A percentile compares a stretch with the other conserved stretches of the same genome.
Evolutionary conservation across 768 basidiomycete species (phyloP).

Genomic region (Termitomyces sp.): DNA sequence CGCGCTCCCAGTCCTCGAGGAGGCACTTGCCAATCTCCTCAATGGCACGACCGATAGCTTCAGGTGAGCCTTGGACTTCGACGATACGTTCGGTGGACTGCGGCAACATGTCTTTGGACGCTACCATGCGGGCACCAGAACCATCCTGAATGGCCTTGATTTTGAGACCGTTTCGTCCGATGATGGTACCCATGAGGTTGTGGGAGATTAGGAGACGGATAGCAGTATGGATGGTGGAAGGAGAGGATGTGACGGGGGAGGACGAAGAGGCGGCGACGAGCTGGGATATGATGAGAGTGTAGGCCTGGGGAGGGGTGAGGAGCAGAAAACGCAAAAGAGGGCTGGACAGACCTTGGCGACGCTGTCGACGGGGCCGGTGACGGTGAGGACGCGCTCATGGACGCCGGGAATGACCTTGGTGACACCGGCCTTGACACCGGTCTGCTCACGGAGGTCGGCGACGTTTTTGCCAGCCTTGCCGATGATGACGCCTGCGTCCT

Average conservation of each 20-base stretch:
- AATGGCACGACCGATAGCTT: conserved; percentile 89
- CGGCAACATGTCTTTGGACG: conserved; percentile 98
- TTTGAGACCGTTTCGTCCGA: conserved; percentile 93
- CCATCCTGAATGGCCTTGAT: conserved; percentile 98
- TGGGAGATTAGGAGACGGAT: conserved; percentile 98
- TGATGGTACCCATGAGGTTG: conserved; percentile 99
- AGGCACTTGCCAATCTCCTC: conserved; percentile 95
- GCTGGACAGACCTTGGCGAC: conserved; percentile 74
- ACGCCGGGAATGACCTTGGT: conserved; percentile 98
- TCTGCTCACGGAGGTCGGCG: conserved; percentile 92
- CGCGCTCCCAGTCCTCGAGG: conserved; percentile 95
- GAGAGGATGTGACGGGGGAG: conserved; percentile 62
- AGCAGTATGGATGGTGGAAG: conserved; percentile 79
- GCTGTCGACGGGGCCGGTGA: conserved; percentile 88
- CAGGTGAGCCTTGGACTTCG: conserved; percentile 93
- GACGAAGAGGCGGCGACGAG: conserved; percentile 81
- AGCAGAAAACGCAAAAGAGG: conserved; percentile 5
- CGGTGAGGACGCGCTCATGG: conserved; percentile 95
- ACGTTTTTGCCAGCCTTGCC: conserved; percentile 98
- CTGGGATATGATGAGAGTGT: conserved; percentile 90
- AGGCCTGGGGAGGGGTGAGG: conserved; percentile 58
- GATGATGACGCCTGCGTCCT: conserved; percentile 97
- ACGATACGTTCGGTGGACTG: conserved; percentile 99
- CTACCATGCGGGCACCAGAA: conserved; percentile 97
- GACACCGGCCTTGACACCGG: conserved; percentile 97